Evolutionary conservation across 805 yeast genomes (phyloP).

Genomic region (Tetrapisispora namnaoensis): DNA sequence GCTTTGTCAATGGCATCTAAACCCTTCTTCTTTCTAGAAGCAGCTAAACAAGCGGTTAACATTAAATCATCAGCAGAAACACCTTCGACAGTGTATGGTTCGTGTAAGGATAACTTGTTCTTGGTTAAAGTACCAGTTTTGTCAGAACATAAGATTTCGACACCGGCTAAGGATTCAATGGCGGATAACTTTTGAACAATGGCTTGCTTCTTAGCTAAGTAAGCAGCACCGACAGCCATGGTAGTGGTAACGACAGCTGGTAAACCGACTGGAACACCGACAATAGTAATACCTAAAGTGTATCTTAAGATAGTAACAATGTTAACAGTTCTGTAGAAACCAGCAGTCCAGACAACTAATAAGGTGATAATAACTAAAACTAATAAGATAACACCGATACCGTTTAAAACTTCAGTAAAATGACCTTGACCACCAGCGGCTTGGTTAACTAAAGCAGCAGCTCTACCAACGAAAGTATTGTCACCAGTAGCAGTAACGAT

Average conservation of each 20-base stretch:
- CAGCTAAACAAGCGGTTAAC: constrained; percentile 97
- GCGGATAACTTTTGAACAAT: constrained; percentile 95
- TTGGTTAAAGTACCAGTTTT: constrained; percentile 97
- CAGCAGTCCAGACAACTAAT: constrained; percentile 83
- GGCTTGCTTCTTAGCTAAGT: constrained; percentile 93
- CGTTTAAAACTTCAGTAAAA: constrained; percentile 94
- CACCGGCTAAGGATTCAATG: constrained; percentile 95
- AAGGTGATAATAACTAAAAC: constrained; percentile 82
- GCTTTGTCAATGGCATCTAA: constrained; percentile 96
- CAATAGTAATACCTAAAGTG: constrained; percentile 90
- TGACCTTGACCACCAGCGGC: constrained; percentile 92
- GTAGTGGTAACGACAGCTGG: constrained; percentile 98
- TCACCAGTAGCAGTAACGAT: constrained; percentile 93
- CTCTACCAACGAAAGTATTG: constrained; percentile 92
- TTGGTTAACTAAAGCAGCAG: constrained; percentile 92
- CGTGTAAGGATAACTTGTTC: constrained; percentile 90
- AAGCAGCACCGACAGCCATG: constrained; percentile 99
- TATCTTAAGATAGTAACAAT: constrained; percentile 83
- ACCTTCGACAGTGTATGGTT: constrained; percentile 96
- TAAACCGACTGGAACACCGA: constrained; percentile 98
- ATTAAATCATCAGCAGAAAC: constrained; percentile 91
- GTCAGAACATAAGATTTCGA: constrained; percentile 94
- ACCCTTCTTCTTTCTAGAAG: constrained; percentile 97
- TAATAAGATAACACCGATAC: constrained; percentile 88
- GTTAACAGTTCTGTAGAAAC: constrained; percentile 84